A percentile compares a stretch with the other conserved stretches of the same genome.
Evolutionary conservation across 148 eudicot genomes (phyloP).

Genomic region (Pouteria glomerata): DNA sequence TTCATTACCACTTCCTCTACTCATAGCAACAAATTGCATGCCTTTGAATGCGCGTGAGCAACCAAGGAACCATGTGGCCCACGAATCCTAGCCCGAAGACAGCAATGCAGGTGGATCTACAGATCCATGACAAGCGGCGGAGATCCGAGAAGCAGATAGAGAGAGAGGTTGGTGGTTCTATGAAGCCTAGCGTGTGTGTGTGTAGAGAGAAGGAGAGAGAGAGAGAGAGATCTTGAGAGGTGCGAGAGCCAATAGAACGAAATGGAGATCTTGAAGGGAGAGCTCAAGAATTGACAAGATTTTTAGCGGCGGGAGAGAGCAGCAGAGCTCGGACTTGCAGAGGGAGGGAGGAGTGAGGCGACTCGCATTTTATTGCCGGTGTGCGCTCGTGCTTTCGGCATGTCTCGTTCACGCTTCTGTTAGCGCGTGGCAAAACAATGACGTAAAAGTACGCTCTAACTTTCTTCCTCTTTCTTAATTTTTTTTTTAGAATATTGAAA

Average conservation of each 20-base stretch:
- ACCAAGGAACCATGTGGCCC: neutral
- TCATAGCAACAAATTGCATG: slow-evolving; percentile 8
- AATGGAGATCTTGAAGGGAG: slow-evolving; percentile 9
- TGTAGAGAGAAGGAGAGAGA: too few relatives aligned
- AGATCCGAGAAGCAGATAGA: slow-evolving; percentile 3
- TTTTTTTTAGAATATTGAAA: too few relatives aligned
- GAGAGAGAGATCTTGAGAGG: neutral
- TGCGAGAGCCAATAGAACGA: neutral
- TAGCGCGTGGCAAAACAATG: too few relatives aligned
- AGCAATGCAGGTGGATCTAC: slow-evolving; percentile 7
- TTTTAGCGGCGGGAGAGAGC: neutral
- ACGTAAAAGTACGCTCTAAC: too few relatives aligned
- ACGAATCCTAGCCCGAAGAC: neutral
- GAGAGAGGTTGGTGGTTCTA: neutral
- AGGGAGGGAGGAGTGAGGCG: too few relatives aligned
- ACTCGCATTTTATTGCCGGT: too few relatives aligned
- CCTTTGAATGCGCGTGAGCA: neutral
- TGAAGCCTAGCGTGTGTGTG: too few relatives aligned
- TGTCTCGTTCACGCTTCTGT: too few relatives aligned
- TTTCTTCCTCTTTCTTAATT: too few relatives aligned
- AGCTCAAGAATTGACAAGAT: neutral
- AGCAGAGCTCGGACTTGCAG: neutral
- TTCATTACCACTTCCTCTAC: neutral
- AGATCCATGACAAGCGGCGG: slow-evolving; percentile 3
- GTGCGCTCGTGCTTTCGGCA: too few relatives aligned